Base-by-base conservation (phyloP, 257 asterid species). In the Cruciata laevipes region DNA sequence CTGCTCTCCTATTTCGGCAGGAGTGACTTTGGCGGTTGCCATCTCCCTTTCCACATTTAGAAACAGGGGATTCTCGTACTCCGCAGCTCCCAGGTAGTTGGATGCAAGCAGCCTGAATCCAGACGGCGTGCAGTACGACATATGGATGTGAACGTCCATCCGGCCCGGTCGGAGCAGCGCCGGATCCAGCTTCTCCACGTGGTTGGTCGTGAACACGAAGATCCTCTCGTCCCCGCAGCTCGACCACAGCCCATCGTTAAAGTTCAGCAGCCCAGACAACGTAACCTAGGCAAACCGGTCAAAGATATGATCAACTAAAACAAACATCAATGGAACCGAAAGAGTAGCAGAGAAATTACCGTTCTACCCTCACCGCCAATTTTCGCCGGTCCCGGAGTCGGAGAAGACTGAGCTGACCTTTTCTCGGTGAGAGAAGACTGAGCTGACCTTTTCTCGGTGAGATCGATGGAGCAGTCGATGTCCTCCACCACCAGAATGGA, bases 401-500 rank as follows among this genome's bases (percentile, higher is more conserved):
- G n/a, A 59, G 71, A 80, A 80, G 16, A 42, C 17, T 23, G 71
- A 63, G 23, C 73, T n/a, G 1, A 7, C 30, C 25, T 76, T 55
- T 61, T 18, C 69, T 71, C 63, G 61, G 66, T 68, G 52, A n/a
- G 65, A 59, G 71, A 80, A 80, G 16, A 42, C 17, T 23, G 71
- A 63, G 23, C 73, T n/a, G 1, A 7, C 30, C 25, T 76, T 55
- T 61, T 18, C 69, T 71, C 63, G 61, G 66, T 68, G 52, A n/a
- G 65, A 62, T 5, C 71, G n/a, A 14, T 84, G 80, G 64, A 84
- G 52, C 85, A 84, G 64, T 87, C 96, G 27, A 89, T 89, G 68
- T 89, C 94, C 70, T 89, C 95, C 12, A 87, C 87, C 18, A 89
- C 96, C 1, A 86, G 89, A 1, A 89, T 84, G 0, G 95, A 87